phyloP scores from a whole-genome alignment of 441 rosid genomes.

The Biscutella laevigata region DNA sequence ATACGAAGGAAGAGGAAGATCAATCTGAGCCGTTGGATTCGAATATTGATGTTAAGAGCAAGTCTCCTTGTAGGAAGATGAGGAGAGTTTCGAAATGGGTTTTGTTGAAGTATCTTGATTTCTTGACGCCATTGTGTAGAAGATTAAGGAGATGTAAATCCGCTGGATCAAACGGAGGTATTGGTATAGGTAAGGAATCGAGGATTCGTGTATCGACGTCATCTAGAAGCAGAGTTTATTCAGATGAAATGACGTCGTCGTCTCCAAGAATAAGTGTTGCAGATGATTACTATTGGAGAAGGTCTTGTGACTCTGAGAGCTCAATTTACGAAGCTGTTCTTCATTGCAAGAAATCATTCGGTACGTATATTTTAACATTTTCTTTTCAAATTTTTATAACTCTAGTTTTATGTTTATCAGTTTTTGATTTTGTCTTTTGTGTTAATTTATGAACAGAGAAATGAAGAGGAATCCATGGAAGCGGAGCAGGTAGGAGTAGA shows the following conservation, averaged over 20 bases:
- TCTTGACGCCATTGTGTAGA: conserved; percentile 56
- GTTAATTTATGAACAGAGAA: conserved; percentile 36
- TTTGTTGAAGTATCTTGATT: conserved; percentile 58
- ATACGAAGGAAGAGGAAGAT: conserved; percentile 33
- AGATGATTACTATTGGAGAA: conserved; percentile 49
- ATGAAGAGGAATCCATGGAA: conserved; percentile 29
- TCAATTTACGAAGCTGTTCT: conserved; percentile 95
- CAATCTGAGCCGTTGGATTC: conserved; percentile 30
- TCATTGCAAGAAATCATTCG: conserved; percentile 89
- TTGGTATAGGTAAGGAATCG: conserved; percentile 27
- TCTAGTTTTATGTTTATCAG: neutral
- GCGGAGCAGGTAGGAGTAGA: conserved; percentile 22
- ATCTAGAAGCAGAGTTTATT: conserved; percentile 37
- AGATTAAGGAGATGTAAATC: conserved; percentile 43
- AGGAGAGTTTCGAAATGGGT: conserved; percentile 41
- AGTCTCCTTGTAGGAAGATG: no score
- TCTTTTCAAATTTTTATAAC: no score
- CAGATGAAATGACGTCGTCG: conserved; percentile 38
- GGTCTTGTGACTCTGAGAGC: conserved; percentile 86
- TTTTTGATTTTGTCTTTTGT: neutral
- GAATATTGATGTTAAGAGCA: no score
- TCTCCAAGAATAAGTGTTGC: conserved; percentile 69
- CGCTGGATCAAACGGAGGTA: conserved; percentile 12
- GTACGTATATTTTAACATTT: conserved; percentile 24
- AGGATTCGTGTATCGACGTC: conserved; percentile 30